Evolutionary conservation across 768 basidiomycete genomes (phyloP).

Genomic region (Mrakia gelida): DNA sequence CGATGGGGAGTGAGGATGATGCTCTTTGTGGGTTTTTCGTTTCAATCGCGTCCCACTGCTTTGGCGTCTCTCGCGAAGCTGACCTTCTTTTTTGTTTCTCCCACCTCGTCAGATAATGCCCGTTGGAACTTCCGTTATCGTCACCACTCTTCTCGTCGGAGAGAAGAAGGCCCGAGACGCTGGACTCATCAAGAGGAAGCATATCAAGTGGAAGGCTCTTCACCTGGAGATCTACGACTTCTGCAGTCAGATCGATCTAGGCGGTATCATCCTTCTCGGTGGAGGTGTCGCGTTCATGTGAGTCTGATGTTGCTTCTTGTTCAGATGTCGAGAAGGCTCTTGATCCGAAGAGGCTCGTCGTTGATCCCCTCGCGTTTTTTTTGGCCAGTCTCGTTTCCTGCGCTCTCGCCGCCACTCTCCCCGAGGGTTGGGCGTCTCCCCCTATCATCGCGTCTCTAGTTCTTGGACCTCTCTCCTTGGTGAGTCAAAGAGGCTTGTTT

Average conservation of each 20-base stretch:
- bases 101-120: neutral
- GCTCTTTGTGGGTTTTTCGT: neutral
- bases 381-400: neutral
- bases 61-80: neutral
- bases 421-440: neutral
- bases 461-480: neutral
- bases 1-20: neutral
- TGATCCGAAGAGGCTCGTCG: too few species aligned
- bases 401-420: neutral
- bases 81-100: neutral
- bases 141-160: neutral
- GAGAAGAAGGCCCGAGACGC: neutral
- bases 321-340: too few species aligned
- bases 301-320: neutral
- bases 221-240: neutral
- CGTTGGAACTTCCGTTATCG: neutral
- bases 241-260: neutral
- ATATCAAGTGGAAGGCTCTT: neutral
- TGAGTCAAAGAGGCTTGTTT: too few species aligned
- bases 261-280: neutral
- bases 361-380: neutral
- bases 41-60: neutral
- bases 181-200: neutral
- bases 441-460: neutral
- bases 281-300: neutral